A percentile compares a stretch with the other conserved stretches of the same genome.
These are phyloP conservation scores for Ceratocystis variospora DNA, from an alignment of 2,329 filamentous ascomycete species.

Conservation along the genomic window DNA sequence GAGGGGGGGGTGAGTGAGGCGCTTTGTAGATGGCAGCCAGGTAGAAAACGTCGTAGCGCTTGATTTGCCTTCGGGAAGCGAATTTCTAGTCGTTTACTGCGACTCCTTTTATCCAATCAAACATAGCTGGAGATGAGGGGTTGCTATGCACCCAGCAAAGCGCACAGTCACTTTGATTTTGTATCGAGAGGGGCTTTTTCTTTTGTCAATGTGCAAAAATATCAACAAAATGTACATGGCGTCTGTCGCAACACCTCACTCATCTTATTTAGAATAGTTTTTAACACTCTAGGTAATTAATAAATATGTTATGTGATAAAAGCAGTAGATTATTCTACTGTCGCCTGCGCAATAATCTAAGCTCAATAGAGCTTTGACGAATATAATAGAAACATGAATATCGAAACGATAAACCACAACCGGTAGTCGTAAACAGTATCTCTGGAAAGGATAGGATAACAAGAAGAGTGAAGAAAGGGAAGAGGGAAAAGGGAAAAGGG, in stretches of 20 bases:
- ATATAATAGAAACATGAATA: constrained; percentile 12
- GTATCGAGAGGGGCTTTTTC: background rate
- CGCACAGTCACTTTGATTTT: background rate
- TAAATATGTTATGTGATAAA: constrained; percentile 5
- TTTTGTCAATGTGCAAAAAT: background rate
- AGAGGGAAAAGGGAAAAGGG: background rate
- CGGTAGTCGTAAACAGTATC: background rate
- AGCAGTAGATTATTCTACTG: constrained; percentile 7
- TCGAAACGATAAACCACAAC: constrained; percentile 8
- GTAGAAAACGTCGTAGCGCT: too few species aligned
- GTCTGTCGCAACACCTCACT: too few species aligned
- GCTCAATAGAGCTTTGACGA: background rate
- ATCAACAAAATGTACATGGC: too few species aligned
- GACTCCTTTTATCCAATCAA: background rate
- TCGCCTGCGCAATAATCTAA: constrained; percentile 8
- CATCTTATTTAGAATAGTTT: too few species aligned
- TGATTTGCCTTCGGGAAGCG: background rate
- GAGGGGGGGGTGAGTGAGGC: too few species aligned
- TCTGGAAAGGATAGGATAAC: background rate
- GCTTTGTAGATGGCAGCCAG: too few species aligned
- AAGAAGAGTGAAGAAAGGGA: constrained; percentile 2
- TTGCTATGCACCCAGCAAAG: background rate
- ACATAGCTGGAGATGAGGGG: background rate
- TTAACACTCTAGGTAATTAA: background rate
- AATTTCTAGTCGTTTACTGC: background rate